phyloP scores from a whole-genome alignment of 129 eudicot genomes.

The Flaveria trinervia region DNA sequence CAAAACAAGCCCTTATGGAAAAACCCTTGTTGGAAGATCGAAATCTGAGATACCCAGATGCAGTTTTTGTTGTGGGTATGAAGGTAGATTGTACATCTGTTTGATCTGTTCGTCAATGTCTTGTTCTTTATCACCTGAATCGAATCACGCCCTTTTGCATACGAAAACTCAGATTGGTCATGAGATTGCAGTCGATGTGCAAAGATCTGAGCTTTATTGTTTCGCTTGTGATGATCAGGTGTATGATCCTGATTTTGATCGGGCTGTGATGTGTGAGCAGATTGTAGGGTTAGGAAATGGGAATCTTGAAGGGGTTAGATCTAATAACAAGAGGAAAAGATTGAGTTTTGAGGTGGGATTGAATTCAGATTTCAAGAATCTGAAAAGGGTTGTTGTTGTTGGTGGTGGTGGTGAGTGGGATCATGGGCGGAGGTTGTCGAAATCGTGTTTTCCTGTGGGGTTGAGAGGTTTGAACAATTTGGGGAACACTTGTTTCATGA shows the following conservation, averaged over 20 bases:
- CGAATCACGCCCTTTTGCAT: conserved; percentile 66
- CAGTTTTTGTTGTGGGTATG: conserved; percentile 57
- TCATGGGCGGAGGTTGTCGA: conserved; percentile 54
- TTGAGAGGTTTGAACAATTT: conserved; percentile 76
- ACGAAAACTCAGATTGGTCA: conserved; percentile 48
- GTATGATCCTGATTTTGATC: conserved; percentile 86
- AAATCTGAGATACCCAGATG: conserved; percentile 67
- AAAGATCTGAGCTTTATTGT: conserved; percentile 77
- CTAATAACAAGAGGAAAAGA: conserved; percentile 54
- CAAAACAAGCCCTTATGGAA: conserved; percentile 47
- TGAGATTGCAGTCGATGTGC: conserved; percentile 63
- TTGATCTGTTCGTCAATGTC: conserved; percentile 72
- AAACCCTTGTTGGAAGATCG: conserved; percentile 37
- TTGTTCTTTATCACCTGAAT: conserved; percentile 45
- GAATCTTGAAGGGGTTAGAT: conserved; percentile 36
- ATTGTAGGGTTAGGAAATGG: conserved; percentile 41
- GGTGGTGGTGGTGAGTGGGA: conserved; percentile 38
- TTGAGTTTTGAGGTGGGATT: conserved; percentile 49
- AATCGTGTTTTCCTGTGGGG: conserved; percentile 69
- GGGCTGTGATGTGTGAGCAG: conserved; percentile 49
- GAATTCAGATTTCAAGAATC: conserved; percentile 48
- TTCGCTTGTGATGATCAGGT: conserved; percentile 76
- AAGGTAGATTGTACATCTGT: conserved; percentile 68
- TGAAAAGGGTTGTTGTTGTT: conserved; percentile 45
- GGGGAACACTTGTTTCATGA: conserved; percentile 81